Conservation (phyloP, 345 rosid genomes). For the Noccaea bulbosa region DNA sequence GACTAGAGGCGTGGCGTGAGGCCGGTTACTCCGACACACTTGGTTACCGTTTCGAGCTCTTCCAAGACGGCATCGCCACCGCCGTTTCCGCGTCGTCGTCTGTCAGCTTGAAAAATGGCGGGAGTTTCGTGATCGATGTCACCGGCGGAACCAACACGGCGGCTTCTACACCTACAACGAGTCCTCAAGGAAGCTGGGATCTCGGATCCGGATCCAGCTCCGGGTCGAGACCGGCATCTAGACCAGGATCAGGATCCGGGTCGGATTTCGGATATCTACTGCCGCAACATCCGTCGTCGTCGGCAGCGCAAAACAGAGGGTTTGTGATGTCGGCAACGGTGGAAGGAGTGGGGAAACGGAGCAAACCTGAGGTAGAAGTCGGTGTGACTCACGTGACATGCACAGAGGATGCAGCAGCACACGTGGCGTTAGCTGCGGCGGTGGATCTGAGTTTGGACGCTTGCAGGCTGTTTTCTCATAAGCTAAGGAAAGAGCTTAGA, state of each 20-base stretch:
- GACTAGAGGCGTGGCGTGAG: constrained; percentile 93
- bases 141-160: constrained; percentile 51
- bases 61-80: constrained; percentile 60
- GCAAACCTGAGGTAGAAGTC: constrained; percentile 79
- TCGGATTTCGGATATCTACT: constrained; percentile 55
- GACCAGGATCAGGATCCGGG: constrained; percentile 91
- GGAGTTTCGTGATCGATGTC: constrained; percentile 74
- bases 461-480: constrained; percentile 74
- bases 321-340: constrained; percentile 92
- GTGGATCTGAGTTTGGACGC: constrained; percentile 97
- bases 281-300: constrained; percentile 34
- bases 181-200: constrained; percentile 88
- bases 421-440: constrained; percentile 91
- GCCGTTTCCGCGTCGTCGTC: constrained; percentile 51
- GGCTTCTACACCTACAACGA: constrained; percentile 62
- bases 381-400: constrained; percentile 95
- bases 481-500: constrained; percentile 84
- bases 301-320: constrained; percentile 52
- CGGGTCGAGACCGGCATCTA: constrained; percentile 58
- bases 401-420: constrained; percentile 96
- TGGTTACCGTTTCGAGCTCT: constrained; percentile 82
- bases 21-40: constrained; percentile 53
- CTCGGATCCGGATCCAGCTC: constrained; percentile 63
- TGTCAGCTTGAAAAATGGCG: constrained; percentile 68
- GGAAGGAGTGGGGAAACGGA: constrained; percentile 55